Base-by-base conservation (phyloP, 2,329 filamentous ascomycete species). In the Penicillium griseofulvum region DNA sequence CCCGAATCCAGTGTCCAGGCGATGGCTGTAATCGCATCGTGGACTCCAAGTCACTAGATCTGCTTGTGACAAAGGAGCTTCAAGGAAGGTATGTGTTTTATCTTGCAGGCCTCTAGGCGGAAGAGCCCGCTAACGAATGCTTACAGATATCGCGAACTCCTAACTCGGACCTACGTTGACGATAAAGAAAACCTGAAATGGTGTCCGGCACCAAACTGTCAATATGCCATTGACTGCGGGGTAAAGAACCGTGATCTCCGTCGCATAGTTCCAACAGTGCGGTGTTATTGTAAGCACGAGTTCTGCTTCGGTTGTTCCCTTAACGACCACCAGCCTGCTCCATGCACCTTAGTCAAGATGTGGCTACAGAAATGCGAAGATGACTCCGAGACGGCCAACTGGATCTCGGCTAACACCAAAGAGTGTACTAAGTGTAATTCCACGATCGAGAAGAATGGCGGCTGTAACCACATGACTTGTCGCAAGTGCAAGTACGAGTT, bases 291-390 rank as follows among this genome's bases (percentile, higher is more conserved):
- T 74, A 87, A 88, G 33, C 87, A 93, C 69, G 84, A 86, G 60
- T 99, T 97, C 77, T 99, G 94, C 76, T 99, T 99, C 68, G 94
- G 94, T 17, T 99, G 94, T 72, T 88, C 89, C 9, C 81, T 93
- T 31, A 85, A 83, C 59, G 94, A 99, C 68, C 94, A 99, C 68
- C 93, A 96, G 68, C 94, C 94, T 3, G 90, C 93, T 3, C 93
- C 94, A 0, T 99, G 94, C 72, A 83, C 86, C 26, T 77, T 99
- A 49, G 93, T 97, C 49, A 97, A 94, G 81, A 88, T 84, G 71
- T 99, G 94, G 94, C 75, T 99, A 12, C 96, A 97, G 80, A 99
- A 99, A 72, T 99, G 94, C 71, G 94, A 94, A 54, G 94, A 99
- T 71, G 94, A 99, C 69, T 96, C 91, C 0, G 94, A 99, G 74